phyloP scores from a whole-genome alignment of 2,329 filamentous ascomycete genomes.

The Zalaria obscura region DNA sequence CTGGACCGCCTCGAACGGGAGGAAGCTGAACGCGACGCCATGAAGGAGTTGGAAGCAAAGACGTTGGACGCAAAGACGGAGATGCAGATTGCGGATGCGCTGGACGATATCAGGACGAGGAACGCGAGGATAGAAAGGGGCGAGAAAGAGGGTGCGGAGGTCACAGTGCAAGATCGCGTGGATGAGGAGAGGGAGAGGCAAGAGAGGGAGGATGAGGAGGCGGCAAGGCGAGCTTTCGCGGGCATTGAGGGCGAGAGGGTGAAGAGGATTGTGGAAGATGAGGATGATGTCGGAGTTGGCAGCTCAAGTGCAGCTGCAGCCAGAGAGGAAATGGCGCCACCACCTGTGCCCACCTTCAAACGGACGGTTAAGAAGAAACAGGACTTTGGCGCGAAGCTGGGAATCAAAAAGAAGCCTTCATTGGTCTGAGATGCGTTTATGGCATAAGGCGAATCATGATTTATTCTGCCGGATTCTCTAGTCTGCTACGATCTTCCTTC shows the following conservation, averaged over 20 bases:
- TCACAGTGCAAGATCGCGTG: slow-evolving; percentile 42
- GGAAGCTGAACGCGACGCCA: slow-evolving; percentile 71
- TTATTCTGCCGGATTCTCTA: no score
- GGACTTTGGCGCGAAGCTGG: slow-evolving; percentile 56
- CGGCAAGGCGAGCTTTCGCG: slow-evolving; percentile 64
- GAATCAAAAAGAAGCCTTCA: slow-evolving; percentile 70
- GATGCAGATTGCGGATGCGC: slow-evolving; percentile 90
- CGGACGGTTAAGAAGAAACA: slow-evolving; percentile 78
- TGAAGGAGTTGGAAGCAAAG: slow-evolving; percentile 91
- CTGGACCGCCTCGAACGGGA: slow-evolving; percentile 73
- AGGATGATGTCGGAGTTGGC: slow-evolving; percentile 17
- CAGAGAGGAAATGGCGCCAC: slow-evolving; percentile 20
- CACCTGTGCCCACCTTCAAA: slow-evolving; percentile 52
- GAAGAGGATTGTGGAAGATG: slow-evolving; percentile 37
- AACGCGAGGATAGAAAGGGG: slow-evolving; percentile 79
- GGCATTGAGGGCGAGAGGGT: slow-evolving; percentile 42
- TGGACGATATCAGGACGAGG: slow-evolving; percentile 85
- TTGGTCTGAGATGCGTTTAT: slow-evolving; percentile 2
- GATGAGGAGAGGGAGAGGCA: slow-evolving; percentile 47
- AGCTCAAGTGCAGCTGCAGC: slow-evolving; percentile 7
- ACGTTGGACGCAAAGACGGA: slow-evolving; percentile 84
- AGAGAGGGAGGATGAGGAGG: slow-evolving; percentile 73
- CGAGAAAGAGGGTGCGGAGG: slow-evolving; percentile 45
- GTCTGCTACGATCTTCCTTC: no score
- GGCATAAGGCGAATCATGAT: no score